Evolutionary conservation across 2,329 filamentous ascomycete genomes (phyloP).

Genomic region (Pestalotiopsis sp.): DNA sequence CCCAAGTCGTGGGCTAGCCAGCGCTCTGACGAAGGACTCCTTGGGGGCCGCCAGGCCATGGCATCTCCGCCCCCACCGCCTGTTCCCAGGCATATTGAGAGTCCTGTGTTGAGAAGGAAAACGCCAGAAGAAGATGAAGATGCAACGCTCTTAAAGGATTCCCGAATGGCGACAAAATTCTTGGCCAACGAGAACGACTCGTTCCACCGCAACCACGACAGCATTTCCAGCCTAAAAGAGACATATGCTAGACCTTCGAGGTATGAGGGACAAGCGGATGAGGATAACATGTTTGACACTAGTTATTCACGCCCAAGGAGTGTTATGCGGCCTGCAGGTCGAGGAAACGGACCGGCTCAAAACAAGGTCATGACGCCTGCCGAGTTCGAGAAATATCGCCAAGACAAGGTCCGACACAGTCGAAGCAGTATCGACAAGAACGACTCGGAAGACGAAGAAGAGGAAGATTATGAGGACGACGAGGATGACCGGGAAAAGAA

Average conservation of each 20-base stretch:
- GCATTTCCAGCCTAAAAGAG: conserved; percentile 31
- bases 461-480: conserved; percentile 62
- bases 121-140: conserved; percentile 54
- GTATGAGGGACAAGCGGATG: conserved; percentile 39
- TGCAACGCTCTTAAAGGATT: conserved; percentile 54
- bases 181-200: conserved; percentile 33
- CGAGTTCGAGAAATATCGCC: conserved; percentile 80
- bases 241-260: conserved; percentile 35
- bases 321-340: conserved; percentile 22
- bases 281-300: conserved; percentile 61
- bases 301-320: conserved; percentile 28
- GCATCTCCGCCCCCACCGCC: conserved; percentile 34
- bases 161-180: conserved; percentile 52
- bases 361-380: conserved; percentile 89
- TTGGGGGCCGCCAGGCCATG: conserved; percentile 38
- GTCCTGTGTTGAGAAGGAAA: conserved; percentile 19
- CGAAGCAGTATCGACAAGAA: conserved; percentile 41
- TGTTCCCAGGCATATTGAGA: conserved; percentile 25
- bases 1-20: conserved; percentile 57
- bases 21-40: conserved; percentile 51
- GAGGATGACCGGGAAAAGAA: conserved; percentile 79
- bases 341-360: conserved; percentile 43
- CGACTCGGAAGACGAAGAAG: conserved; percentile 45
- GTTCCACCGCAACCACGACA: conserved; percentile 46
- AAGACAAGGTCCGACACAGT: conserved; percentile 70